These are phyloP conservation scores for Xylaria sp. DNA, from an alignment of 2,329 filamentous ascomycete genomes.

Conservation along the genomic window DNA sequence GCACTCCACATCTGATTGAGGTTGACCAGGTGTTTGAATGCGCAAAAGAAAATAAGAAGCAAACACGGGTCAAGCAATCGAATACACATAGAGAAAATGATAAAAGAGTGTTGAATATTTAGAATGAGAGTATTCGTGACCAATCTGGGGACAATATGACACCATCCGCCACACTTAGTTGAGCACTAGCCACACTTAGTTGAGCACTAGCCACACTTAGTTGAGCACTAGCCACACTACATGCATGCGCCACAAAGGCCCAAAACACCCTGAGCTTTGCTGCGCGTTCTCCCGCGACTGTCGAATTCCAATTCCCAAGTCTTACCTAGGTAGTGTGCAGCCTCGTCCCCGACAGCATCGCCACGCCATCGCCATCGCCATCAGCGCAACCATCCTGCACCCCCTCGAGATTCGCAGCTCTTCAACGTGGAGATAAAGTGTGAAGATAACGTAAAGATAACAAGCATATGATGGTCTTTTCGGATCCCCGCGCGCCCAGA, in stretches of 20 bases:
- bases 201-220: slow-evolving; percentile 12
- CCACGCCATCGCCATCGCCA: slow-evolving; percentile 7
- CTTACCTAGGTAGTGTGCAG: slow-evolving; percentile 21
- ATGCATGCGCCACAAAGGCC: slow-evolving; percentile 19
- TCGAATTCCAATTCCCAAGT: slow-evolving; percentile 22
- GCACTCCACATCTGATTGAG: not conserved
- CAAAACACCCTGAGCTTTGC: slow-evolving; percentile 28
- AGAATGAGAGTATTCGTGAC: not conserved
- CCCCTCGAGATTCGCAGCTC: not conserved
- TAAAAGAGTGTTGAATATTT: not conserved
- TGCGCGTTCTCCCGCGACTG: slow-evolving; percentile 33
- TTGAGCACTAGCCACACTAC: slow-evolving; percentile 24
- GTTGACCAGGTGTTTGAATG: not conserved
- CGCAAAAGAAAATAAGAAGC: not conserved
- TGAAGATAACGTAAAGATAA: not conserved
- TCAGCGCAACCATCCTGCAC: slow-evolving; percentile 16
- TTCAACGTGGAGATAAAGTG: not conserved
- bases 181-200: not conserved
- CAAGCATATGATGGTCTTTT: no score
- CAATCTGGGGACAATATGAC: no score
- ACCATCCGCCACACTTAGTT: no score
- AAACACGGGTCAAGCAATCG: not conserved
- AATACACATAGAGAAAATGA: not conserved
- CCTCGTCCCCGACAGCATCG: slow-evolving; percentile 27
- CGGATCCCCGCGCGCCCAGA: no score